Conservation (phyloP, 129 eudicot genomes). For the Arctium minus region DNA sequence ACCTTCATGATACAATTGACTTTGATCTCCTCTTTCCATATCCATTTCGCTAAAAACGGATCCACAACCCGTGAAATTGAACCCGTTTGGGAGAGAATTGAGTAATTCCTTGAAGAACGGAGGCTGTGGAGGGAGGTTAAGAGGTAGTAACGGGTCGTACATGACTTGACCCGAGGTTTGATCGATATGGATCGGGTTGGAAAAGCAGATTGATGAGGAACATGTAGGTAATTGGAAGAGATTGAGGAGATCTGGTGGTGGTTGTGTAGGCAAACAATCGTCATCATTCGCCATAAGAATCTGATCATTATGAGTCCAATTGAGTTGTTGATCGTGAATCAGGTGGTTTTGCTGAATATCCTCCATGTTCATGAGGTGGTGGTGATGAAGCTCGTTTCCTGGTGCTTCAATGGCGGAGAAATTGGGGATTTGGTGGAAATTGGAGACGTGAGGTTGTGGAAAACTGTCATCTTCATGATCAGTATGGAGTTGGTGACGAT, state of each 20-base stretch:
- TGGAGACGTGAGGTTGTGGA: conserved; percentile 34
- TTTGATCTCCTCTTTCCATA: conserved; percentile 37
- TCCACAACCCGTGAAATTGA: conserved; percentile 27
- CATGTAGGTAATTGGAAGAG: conserved; percentile 55
- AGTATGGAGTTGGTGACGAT: neutral
- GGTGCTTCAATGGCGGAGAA: conserved; percentile 45
- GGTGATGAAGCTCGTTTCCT: conserved; percentile 24
- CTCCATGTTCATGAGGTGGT: conserved; percentile 25
- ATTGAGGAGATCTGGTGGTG: conserved; percentile 63
- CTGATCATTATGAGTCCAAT: conserved; percentile 19
- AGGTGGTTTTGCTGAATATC: conserved; percentile 31
- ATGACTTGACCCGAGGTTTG: conserved; percentile 25
- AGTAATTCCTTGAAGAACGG: conserved; percentile 70
- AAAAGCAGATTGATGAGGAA: conserved; percentile 47
- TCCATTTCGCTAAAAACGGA: conserved; percentile 50
- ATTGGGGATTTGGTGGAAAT: conserved; percentile 23
- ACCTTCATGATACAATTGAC: conserved; percentile 43
- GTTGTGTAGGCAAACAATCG: conserved; percentile 7
- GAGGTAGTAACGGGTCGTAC: conserved; percentile 57
- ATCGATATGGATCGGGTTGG: conserved; percentile 35
- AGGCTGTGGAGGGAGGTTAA: conserved; percentile 69
- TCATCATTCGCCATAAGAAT: conserved; percentile 3
- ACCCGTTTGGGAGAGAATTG: conserved; percentile 59
- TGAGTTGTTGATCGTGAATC: conserved; percentile 27
- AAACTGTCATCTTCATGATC: conserved; percentile 33